phyloP scores from a whole-genome alignment of 805 yeast species.

The Hanseniaspora vineae region DNA sequence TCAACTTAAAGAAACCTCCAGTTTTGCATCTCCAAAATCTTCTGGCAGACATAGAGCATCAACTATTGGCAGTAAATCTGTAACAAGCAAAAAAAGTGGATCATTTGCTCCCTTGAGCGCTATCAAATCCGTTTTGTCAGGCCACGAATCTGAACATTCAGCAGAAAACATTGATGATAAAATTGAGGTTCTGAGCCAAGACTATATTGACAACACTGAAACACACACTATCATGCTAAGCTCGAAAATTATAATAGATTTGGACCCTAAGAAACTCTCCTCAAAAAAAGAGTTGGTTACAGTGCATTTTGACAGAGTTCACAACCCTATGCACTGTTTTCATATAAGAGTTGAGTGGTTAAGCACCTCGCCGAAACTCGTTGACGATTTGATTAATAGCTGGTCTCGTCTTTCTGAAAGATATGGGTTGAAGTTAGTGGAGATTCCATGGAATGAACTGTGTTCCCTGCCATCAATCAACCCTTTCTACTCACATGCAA shows the following conservation, averaged over 20 bases:
- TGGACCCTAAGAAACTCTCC: slow-evolving; percentile 62
- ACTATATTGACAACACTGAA: not conserved
- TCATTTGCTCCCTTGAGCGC: slow-evolving; percentile 3
- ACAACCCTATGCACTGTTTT: slow-evolving; percentile 89
- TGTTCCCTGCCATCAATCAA: slow-evolving; percentile 62
- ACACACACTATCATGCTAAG: slow-evolving; percentile 42
- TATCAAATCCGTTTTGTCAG: not conserved
- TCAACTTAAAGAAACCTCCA: not conserved
- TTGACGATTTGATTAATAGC: slow-evolving; percentile 62
- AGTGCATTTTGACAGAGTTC: slow-evolving; percentile 84
- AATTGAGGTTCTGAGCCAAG: not conserved
- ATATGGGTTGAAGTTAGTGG: slow-evolving; percentile 70
- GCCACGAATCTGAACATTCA: not conserved
- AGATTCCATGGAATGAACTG: slow-evolving; percentile 83
- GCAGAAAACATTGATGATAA: not conserved
- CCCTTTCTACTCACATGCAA: slow-evolving; percentile 82
- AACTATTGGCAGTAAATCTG: not conserved
- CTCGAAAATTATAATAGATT: slow-evolving; percentile 51
- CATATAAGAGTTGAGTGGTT: slow-evolving; percentile 90
- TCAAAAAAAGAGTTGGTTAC: slow-evolving; percentile 65
- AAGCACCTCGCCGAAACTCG: slow-evolving; percentile 71
- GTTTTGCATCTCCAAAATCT: not conserved
- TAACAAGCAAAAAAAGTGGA: not conserved
- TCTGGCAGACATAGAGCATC: not conserved
- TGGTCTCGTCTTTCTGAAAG: slow-evolving; percentile 80